Conservation (phyloP, 495 filamentous ascomycete species). For the Copromyces sp. region DNA sequence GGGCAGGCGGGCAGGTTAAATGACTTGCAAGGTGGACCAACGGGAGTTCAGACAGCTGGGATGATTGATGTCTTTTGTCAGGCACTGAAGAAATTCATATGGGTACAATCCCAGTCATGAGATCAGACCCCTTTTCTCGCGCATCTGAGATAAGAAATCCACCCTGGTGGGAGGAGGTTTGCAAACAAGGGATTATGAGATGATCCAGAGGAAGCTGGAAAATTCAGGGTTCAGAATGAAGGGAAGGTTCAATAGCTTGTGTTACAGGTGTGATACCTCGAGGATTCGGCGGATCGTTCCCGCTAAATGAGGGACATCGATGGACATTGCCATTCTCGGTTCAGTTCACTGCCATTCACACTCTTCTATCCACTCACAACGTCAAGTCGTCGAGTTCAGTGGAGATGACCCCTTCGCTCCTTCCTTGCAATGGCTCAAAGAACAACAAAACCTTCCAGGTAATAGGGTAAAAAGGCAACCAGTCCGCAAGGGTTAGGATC, state of each 20-base stretch:
- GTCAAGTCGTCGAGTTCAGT: not conserved
- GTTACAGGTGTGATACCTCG: not conserved
- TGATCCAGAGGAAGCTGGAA: not conserved
- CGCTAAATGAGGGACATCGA: not conserved
- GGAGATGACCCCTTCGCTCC: not conserved
- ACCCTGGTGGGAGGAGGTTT: not conserved
- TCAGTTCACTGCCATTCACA: not conserved
- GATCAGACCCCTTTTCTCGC: not conserved
- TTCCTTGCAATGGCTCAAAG: not conserved
- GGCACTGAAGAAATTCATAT: not conserved
- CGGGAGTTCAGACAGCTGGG: not conserved
- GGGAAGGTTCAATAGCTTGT: not conserved
- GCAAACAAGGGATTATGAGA: not conserved
- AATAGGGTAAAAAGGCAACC: not conserved
- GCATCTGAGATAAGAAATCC: not conserved
- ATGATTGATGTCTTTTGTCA: not conserved
- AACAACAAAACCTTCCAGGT: not conserved
- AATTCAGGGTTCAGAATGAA: not conserved
- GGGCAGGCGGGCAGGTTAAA: not conserved
- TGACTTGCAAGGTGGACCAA: not conserved
- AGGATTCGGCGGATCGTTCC: not conserved
- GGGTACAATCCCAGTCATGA: not conserved
- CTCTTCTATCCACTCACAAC: not conserved
- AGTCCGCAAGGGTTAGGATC: not conserved
- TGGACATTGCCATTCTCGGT: not conserved